Base-by-base conservation (phyloP, 2,329 filamentous ascomycete species). In the Capronia coronata region DNA sequence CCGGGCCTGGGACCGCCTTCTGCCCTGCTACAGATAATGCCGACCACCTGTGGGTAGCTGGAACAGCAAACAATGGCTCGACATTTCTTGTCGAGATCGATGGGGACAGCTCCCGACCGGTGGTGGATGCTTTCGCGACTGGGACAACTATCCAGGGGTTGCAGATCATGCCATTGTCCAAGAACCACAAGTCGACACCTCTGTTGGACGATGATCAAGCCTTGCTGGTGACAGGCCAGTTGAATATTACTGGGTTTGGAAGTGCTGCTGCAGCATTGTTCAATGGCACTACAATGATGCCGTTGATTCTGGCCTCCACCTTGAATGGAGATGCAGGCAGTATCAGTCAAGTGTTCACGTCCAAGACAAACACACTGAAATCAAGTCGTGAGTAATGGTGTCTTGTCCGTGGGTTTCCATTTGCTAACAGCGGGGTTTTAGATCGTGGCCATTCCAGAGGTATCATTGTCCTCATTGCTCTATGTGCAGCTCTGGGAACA, bases 231-330 rank as follows among this genome's bases (percentile, higher is more conserved):
- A 87, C 87, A n/a, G 93, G 93, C 32, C 79, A 84, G 46, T 79
- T 98, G 58, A 77, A 81, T 57, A 75, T 97, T 14, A 80, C 84
- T 0, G 71, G 72, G 42, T 89, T 89, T 63, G 90, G 91, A 51
- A 83, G 82, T 49, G 87, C 85, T 4, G 94, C 91, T 11, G 89
- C 87, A 7, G 91, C 83, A 6, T 72, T 96, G 22, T 98, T 86
- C 72, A 87, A 97, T 63, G 93, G 93, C 61, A 87, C 82, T 9
- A 71, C 74, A 2, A 82, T 91, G 64, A 75, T 75, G 44, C 91
- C 93, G 0, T 95, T 91, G 65, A 78, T 88, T 34, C 77, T 98
- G 35, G 86, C 90, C 1, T 84, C 80, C 39, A 84, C 76, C 51
- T 69, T 76, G 10, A 75, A 81, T 61, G 81, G 81, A 51, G 74